Percentiles rank a stretch among this genome's conserved stretches.
Conservation (phyloP, 2,329 filamentous ascomycete genomes). For the Ophiosphaerella herpotricha region DNA sequence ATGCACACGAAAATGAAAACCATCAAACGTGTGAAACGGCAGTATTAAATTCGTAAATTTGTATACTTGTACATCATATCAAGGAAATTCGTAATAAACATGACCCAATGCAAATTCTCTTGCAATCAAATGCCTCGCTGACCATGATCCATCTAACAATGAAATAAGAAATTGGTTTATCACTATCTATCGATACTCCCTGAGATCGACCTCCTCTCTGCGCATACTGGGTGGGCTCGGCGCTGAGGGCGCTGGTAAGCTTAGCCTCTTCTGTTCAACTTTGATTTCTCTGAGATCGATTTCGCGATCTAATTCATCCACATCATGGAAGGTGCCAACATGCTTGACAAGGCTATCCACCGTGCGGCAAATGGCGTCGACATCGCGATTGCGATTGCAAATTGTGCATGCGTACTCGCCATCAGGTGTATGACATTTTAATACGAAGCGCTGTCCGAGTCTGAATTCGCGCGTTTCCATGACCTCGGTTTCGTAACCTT, state of each 20-base stretch:
- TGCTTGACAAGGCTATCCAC: constrained; percentile 45
- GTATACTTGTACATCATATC: constrained; percentile 4
- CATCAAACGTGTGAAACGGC: constrained; percentile 1
- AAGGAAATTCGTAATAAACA: neutral
- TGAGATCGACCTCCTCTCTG: constrained; percentile 19
- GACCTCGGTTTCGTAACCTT: constrained; percentile 37
- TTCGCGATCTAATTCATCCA: constrained; percentile 38
- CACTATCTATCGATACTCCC: constrained; percentile 16
- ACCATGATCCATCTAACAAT: neutral
- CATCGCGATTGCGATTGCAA: constrained; percentile 38
- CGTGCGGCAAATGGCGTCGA: constrained; percentile 42
- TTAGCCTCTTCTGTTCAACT: constrained; percentile 23
- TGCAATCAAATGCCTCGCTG: constrained; percentile 10
- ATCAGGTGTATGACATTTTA: constrained; percentile 45
- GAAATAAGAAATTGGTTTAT: neutral
- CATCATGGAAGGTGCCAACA: constrained; percentile 41
- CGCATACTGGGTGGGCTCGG: constrained; percentile 16
- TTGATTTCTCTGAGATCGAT: constrained; percentile 35
- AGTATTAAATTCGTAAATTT: neutral
- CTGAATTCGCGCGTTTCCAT: constrained; percentile 44
- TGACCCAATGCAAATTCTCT: neutral
- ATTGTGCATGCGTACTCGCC: constrained; percentile 46
- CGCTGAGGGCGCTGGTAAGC: constrained; percentile 22
- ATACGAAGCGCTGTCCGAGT: constrained; percentile 43
- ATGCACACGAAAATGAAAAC: neutral